Conservation (phyloP, 768 basidiomycete genomes). For the Melanogaster broomeanus region DNA sequence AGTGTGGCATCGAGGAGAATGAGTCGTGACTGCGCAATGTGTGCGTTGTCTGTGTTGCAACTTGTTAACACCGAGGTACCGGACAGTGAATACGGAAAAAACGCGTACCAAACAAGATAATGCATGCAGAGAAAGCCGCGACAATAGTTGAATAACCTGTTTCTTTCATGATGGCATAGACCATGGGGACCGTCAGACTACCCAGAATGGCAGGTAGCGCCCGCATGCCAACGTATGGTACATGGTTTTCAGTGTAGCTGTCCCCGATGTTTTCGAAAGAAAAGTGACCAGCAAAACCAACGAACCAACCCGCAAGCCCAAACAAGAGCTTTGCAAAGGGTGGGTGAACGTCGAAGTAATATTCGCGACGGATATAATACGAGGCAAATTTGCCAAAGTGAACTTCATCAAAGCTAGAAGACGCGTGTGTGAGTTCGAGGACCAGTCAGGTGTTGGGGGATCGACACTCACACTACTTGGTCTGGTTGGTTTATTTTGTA, state of each 20-base stretch:
- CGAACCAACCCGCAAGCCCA: constrained; percentile 93
- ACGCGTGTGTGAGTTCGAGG: constrained; percentile 5
- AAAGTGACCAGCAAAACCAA: constrained; percentile 94
- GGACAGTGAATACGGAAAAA: neutral
- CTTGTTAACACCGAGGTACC: constrained; percentile 3
- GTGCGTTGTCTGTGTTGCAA: constrained; percentile 78
- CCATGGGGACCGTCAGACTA: constrained; percentile 85
- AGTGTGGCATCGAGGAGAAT: constrained; percentile 94
- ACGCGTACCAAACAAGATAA: constrained; percentile 85
- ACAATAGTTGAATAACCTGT: constrained; percentile 92
- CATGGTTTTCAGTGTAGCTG: constrained; percentile 80
- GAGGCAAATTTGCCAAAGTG: constrained; percentile 99
- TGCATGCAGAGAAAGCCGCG: constrained; percentile 82
- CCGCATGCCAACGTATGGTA: constrained; percentile 94
- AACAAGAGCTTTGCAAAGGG: constrained; percentile 96
- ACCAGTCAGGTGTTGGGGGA: neutral
- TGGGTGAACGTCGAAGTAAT: constrained; percentile 99
- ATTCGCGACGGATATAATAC: constrained; percentile 89
- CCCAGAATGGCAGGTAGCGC: constrained; percentile 91
- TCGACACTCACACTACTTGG: constrained; percentile 80
- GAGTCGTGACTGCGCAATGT: constrained; percentile 93
- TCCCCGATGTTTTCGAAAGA: constrained; percentile 96
- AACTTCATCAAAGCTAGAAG: constrained; percentile 96
- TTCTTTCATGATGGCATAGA: constrained; percentile 98
- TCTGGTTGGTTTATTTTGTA: constrained; percentile 95